Evolutionary conservation across 2,329 filamentous ascomycete species (phyloP).

Genomic region (Scleromitrula shiraiana): DNA sequence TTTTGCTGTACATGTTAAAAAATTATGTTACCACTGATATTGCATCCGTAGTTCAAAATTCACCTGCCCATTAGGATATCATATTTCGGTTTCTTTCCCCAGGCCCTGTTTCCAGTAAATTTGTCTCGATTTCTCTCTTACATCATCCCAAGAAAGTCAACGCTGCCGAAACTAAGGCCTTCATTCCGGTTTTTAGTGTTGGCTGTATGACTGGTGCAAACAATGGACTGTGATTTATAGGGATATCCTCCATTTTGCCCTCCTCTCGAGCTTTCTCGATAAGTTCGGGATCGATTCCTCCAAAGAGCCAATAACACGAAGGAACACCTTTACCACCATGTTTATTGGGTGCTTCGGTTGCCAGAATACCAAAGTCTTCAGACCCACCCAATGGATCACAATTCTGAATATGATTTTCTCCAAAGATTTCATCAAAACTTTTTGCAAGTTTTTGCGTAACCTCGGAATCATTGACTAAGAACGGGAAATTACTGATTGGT

Average conservation of each 20-base stretch:
- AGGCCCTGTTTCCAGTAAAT: too few relatives aligned
- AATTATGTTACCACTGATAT: too few relatives aligned
- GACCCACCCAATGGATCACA: slow-evolving; percentile 12
- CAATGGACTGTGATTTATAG: slow-evolving; percentile 50
- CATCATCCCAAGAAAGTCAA: slow-evolving; percentile 35
- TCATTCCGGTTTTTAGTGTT: slow-evolving; percentile 44
- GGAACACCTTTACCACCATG: slow-evolving; percentile 20
- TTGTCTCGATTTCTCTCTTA: too few relatives aligned
- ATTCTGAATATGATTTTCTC: slow-evolving; percentile 14
- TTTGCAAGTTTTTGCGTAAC: slow-evolving; percentile 12
- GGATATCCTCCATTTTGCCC: slow-evolving; percentile 21
- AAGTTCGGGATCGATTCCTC: slow-evolving; percentile 34
- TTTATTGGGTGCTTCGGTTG: slow-evolving; percentile 30
- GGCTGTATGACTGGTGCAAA: slow-evolving; percentile 53
- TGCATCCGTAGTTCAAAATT: too few relatives aligned
- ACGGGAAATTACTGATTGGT: slow-evolving; percentile 16
- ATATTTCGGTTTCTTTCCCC: too few relatives aligned
- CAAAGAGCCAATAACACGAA: slow-evolving; percentile 32
- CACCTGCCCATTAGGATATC: too few relatives aligned
- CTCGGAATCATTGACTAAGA: slow-evolving; percentile 18
- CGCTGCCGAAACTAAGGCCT: slow-evolving; percentile 43
- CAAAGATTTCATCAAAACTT: slow-evolving; percentile 19
- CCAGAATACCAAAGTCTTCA: slow-evolving; percentile 39
- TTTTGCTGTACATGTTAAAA: too few relatives aligned
- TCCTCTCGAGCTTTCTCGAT: slow-evolving; percentile 11